Evolutionary conservation across 2,329 filamentous ascomycete genomes (phyloP).

Genomic region (Aureobasidium namibiae): DNA sequence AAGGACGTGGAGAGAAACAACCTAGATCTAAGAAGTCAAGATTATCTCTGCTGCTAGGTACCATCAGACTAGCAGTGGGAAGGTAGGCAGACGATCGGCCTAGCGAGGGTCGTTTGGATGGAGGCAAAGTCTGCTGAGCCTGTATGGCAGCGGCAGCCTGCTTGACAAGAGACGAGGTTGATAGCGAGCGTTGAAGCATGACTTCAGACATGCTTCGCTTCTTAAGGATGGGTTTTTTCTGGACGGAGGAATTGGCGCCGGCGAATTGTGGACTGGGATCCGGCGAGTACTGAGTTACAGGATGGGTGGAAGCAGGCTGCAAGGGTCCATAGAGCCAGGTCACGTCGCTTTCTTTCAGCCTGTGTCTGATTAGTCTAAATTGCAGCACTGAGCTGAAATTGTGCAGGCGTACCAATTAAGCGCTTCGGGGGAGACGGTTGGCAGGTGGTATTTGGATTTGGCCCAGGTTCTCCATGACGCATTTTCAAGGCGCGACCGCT

Average conservation of each 20-base stretch:
- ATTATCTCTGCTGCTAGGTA: conserved; percentile 53
- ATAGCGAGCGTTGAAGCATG: conserved; percentile 83
- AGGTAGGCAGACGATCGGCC: conserved; percentile 62
- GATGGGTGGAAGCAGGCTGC: conserved; percentile 59
- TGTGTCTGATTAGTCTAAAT: conserved; percentile 35
- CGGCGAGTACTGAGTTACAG: conserved; percentile 39
- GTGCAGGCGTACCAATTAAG: conserved; percentile 72
- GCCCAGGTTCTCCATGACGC: conserved; percentile 97
- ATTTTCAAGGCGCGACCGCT: conserved; percentile 80
- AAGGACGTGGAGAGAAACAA: conserved; percentile 47
- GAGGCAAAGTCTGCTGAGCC: conserved; percentile 57
- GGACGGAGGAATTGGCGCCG: conserved; percentile 59
- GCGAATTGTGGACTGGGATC: conserved; percentile 49
- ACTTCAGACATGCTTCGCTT: conserved; percentile 94
- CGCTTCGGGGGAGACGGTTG: conserved; percentile 81
- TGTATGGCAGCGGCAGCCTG: conserved; percentile 81
- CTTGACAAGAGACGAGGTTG: conserved; percentile 79
- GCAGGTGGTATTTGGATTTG: conserved; percentile 79
- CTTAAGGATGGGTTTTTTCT: conserved; percentile 89
- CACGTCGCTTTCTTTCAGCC: conserved; percentile 94
- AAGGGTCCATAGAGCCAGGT: conserved; percentile 95
- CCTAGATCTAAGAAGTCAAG: conserved; percentile 42
- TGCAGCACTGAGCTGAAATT: background rate
- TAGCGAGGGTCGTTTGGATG: conserved; percentile 41
- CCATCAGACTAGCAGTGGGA: conserved; percentile 51